Base-by-base conservation (phyloP, 768 basidiomycete species). In the Boletus pseudopeckii region DNA sequence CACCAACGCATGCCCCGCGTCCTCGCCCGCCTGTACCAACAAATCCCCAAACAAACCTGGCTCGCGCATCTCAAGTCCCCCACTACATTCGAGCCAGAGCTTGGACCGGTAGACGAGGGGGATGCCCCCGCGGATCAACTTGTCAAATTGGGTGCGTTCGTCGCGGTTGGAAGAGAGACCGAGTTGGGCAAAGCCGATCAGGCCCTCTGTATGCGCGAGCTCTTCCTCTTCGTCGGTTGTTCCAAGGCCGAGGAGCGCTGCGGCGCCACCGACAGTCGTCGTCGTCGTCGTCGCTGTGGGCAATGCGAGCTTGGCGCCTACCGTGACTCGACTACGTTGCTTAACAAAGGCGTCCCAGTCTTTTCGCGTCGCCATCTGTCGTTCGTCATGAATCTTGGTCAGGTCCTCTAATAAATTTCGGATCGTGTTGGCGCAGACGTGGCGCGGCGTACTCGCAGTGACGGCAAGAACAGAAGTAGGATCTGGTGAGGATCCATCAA, bases 31-130 rank as follows among this genome's bases (percentile, higher is more conserved):
- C 57, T 79, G 76, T 7, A 75, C 79, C n/a, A 97, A 74, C 53
- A 98, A 70, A 65, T 98, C 96, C 39, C 80, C 76, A 69, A 98
- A 98, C 56, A 89, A 66, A 1, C 96, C 96, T 2, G 96, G 96
- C 62, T 97, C 93, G 56, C 82, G 81, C 78, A 92, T 87, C 67
- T 98, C 96, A 65, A 92, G 74, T 1, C 88, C 95, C 1, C 94
- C 93, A 58, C 90, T 94, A 66, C 92, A 96, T 75, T 99, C 97
- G 50, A 89, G 69, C 91, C 93, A 96, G 44, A 93, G 81, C 68
- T 93, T 91, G 24, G 87, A 77, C n/a, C 93, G 84, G 64, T 92
- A 90, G 11, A 78, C 82, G 14, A 98, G 77, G 2, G 97, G 97
- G 33, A 98, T 90, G 5, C 97, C 97, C 47, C 75, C 81, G 48